Base-by-base conservation (phyloP, 352 stramenopile genomes). In the Elongisporangium undulatum region DNA sequence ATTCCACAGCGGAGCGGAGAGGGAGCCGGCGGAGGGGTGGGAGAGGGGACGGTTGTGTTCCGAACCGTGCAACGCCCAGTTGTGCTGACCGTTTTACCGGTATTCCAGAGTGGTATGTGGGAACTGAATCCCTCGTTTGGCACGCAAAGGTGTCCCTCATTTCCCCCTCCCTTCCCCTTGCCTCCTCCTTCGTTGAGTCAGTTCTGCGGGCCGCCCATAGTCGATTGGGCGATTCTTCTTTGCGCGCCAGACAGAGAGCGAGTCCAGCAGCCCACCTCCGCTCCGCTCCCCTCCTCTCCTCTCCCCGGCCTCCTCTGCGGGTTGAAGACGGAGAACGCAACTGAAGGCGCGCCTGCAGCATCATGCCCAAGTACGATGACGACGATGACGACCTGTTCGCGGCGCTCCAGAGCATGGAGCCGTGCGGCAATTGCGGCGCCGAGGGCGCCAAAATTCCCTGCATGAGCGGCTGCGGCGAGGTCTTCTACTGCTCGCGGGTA, bases 401-500 rank as follows among this genome's bases (percentile, higher is more conserved):
- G 81, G 85, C 85, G 62, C 71, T 95, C 39, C 82, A 91, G 71
- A 92, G 74, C 64, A 92, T 89, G 76, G 85, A 95, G 73, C 85
- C 85, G 10, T 95, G 85, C 55, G 85, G 77, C 19, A 95, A 95
- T 63, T 95, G 85, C 51, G 85, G 85, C 24, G 76, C 74, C 2
- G 78, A 91, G 16, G 85, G 85, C 51, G 85, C 85, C 58, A 93
- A 89, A 66, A 89, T 93, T 55, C 85, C 85, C 50, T 95, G 85
- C 56, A 93, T 92, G 85, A 93, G 83, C 61, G 85, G 85, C 49
- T 95, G 85, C 51, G 75, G 75, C 12, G 83, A 92, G 56, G 83
- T 95, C n/a, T 95, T 90, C 61, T 95, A 95, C 67, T 95, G 85
- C 67, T 95, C 85, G 0, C 61, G 84, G 69, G 85, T 94, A 75